These are phyloP conservation scores for Alternaria conjuncta DNA, from an alignment of 2,329 filamentous ascomycete genomes.

Conservation along the genomic window DNA sequence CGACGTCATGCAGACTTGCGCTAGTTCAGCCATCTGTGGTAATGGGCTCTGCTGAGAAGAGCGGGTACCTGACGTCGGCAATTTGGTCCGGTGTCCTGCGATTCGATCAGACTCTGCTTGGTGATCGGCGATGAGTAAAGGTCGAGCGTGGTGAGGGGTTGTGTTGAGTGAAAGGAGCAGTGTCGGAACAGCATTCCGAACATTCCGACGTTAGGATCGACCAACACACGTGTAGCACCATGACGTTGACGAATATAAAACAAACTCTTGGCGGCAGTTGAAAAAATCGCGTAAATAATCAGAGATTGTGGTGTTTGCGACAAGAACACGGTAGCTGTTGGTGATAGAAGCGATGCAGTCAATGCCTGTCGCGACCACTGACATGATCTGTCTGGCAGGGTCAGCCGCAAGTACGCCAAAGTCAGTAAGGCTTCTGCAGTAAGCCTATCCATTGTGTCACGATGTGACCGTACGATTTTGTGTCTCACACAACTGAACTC, in stretches of 20 bases:
- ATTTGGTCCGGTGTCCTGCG: background rate
- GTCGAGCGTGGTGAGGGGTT: background rate
- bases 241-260: background rate
- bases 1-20: constrained; percentile 15
- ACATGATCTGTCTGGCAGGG: background rate
- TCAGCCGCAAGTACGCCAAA: background rate
- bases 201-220: background rate
- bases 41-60: background rate
- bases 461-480: background rate
- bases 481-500: background rate
- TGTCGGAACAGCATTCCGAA: background rate
- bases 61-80: constrained; percentile 7
- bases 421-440: background rate
- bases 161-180: background rate
- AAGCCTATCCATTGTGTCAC: background rate
- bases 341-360: background rate
- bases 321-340: background rate
- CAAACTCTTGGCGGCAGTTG: background rate
- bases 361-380: background rate
- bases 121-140: constrained; percentile 5
- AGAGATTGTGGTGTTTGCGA: background rate
- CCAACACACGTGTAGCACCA: background rate
- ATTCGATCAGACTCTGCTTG: background rate
- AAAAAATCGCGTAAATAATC: too few species aligned
- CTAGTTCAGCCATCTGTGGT: background rate